A percentile compares a stretch with the other conserved stretches of the same genome.
phyloP scores from a whole-genome alignment of 192 early-diverging fungal species.

The Entophlyctis helioformis region DNA sequence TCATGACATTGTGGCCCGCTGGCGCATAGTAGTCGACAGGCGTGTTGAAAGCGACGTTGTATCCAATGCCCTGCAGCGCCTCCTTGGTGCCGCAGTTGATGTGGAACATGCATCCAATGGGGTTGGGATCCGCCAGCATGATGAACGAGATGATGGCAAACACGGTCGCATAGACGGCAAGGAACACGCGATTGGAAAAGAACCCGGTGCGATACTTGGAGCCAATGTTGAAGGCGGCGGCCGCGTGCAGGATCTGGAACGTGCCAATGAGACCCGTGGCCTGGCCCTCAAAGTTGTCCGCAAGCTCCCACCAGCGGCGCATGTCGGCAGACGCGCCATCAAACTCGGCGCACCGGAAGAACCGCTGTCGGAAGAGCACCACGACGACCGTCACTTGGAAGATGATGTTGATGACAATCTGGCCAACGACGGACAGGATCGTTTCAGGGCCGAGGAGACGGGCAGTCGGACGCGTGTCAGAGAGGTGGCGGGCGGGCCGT shows the following conservation, averaged over 20 bases:
- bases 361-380: constrained; percentile 56
- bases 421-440: constrained; percentile 53
- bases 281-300: constrained; percentile 66
- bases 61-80: constrained; percentile 30
- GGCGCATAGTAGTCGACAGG: constrained; percentile 45
- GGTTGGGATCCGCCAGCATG: constrained; percentile 48
- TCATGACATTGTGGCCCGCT: constrained; percentile 66
- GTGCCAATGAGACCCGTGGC: constrained; percentile 45
- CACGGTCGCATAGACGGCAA: constrained; percentile 32
- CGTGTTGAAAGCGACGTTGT: constrained; percentile 16
- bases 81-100: constrained; percentile 58
- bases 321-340: constrained; percentile 50
- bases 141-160: constrained; percentile 35
- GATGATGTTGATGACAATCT: constrained; percentile 57
- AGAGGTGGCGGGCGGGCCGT: constrained; percentile 39
- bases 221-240: constrained; percentile 61
- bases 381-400: constrained; percentile 44
- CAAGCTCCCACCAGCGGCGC: constrained; percentile 68
- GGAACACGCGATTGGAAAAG: constrained; percentile 49
- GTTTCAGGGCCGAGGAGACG: constrained; percentile 62
- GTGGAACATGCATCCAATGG: constrained; percentile 48
- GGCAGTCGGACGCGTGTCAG: constrained; percentile 56
- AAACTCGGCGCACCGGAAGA: constrained; percentile 75
- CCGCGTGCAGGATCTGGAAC: constrained; percentile 65
- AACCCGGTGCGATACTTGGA: constrained; percentile 47